These are phyloP conservation scores for Phytophthora pluvialis DNA, from an alignment of 352 stramenopile species.

Conservation along the genomic window DNA sequence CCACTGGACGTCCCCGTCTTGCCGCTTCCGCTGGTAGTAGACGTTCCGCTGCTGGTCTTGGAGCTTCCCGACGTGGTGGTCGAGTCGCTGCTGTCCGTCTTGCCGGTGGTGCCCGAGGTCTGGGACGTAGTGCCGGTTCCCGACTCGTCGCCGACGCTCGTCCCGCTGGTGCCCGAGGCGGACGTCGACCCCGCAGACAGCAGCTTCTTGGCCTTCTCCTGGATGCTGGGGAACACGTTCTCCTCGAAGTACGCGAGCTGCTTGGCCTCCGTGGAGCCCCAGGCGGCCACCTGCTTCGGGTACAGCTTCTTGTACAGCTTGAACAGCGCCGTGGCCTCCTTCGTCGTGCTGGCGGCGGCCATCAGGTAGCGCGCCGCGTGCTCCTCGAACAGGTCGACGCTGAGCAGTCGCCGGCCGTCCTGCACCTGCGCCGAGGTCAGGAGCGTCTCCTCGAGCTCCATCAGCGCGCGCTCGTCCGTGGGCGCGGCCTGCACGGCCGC, in stretches of 20 bases:
- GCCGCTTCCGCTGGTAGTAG: slow-evolving; percentile 7
- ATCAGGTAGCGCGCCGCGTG: slow-evolving; percentile 54
- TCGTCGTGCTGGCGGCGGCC: slow-evolving; percentile 32
- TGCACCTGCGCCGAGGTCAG: slow-evolving; percentile 28
- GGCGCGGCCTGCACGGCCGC: slow-evolving; percentile 18
- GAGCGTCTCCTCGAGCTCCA: slow-evolving; percentile 35
- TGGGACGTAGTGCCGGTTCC: slow-evolving; percentile 11
- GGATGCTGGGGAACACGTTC: slow-evolving; percentile 66
- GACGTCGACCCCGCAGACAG: slow-evolving; percentile 24
- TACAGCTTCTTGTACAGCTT: slow-evolving; percentile 73
- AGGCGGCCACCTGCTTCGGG: slow-evolving; percentile 43
- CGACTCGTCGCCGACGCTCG: slow-evolving; percentile 21
- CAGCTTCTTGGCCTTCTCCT: slow-evolving; percentile 43
- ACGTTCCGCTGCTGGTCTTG: slow-evolving; percentile 11
- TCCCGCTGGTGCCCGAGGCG: slow-evolving; percentile 24
- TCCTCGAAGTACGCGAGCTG: slow-evolving; percentile 72
- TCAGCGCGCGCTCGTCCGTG: slow-evolving; percentile 16
- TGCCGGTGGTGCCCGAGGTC: slow-evolving; percentile 7
- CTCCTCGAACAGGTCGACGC: slow-evolving; percentile 45
- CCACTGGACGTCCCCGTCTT: not conserved
- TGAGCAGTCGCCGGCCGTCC: slow-evolving; percentile 31
- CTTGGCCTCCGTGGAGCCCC: slow-evolving; percentile 44
- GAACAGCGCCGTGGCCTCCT: slow-evolving; percentile 62
- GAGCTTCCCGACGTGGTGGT: slow-evolving; percentile 28
- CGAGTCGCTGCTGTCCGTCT: slow-evolving; percentile 7